Evolutionary conservation across 768 basidiomycete genomes (phyloP), one percentile per base, ranked within the genome.

Genomic region (Serendipita vermifera): DNA sequence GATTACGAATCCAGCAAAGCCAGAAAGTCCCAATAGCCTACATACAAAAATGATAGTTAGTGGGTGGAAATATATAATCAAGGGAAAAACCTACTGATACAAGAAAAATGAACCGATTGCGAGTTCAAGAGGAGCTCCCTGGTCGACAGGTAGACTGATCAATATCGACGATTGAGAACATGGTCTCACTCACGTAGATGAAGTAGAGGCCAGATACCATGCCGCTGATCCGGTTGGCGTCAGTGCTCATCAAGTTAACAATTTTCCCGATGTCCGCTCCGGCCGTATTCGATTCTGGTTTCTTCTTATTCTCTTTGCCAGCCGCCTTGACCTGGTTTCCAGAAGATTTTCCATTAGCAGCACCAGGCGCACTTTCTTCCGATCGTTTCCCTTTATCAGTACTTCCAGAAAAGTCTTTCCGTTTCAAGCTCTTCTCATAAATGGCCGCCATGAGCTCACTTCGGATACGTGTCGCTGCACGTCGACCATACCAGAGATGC

Each of bases 1-100:
- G n/a, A 73, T 68, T 2, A 72, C 33, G 26, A 74, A 69, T 5
- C 76, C 76, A 14, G 73, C 72, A 39, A 77, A 77, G 0, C 76
- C 74, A 3, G 71, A 67, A 55, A 70, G 65, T 2, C 76, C 76
- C 3, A 77, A 69, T n/a, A 77, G 68, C 36, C 72, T 71, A 57
- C 17, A 58, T 3, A 54, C 33, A 40, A 54, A 59, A 35, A 58
- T n/a, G 22, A n/a, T 55, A n/a, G 55, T 57, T 7, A 58, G 27
- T 32, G 26, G 36, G 41, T 20, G 29, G 0, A 6, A 7, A 33
- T 26, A n/a, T 7, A 27, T n/a, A 13, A 14, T n/a, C 20, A 38
- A 6, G 13, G 6, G 38, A 32, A n/a, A 26, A 13, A 60, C 65
- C 59, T 53, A 67, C 70, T 66, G 63, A 61, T 70, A 72, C 3